phyloP scores from a whole-genome alignment of 2,329 filamentous ascomycete species.

The Exophiala aquamarina region DNA sequence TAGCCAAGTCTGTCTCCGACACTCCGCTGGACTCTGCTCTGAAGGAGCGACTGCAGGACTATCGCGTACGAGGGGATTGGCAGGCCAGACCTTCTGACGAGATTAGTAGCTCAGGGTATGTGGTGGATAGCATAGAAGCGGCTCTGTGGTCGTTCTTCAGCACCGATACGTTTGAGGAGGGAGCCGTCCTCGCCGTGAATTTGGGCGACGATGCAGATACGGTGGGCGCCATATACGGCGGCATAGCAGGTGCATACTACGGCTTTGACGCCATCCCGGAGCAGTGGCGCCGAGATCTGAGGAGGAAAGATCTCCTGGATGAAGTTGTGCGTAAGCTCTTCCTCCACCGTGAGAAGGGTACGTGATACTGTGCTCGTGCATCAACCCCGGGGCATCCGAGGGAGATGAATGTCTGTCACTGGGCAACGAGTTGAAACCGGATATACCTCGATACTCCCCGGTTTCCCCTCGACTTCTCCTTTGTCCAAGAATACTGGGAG shows the following conservation, averaged over 20 bases:
- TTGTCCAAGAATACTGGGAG: too few relatives aligned
- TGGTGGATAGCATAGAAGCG: slow-evolving; percentile 43
- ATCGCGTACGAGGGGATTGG: slow-evolving; percentile 31
- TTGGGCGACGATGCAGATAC: slow-evolving; percentile 46
- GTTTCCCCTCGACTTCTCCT: too few relatives aligned
- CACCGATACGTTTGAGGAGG: slow-evolving; percentile 37
- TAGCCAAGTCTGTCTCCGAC: slow-evolving; percentile 25
- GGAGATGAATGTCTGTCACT: too few relatives aligned
- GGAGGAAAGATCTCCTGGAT: slow-evolving; percentile 18
- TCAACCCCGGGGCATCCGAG: too few relatives aligned
- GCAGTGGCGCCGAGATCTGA: slow-evolving; percentile 25
- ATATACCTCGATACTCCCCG: too few relatives aligned
- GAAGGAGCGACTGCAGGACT: slow-evolving; percentile 22
- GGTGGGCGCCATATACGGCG: slow-evolving; percentile 46
- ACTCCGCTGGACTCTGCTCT: slow-evolving; percentile 21
- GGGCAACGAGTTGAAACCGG: too few relatives aligned
- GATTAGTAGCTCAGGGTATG: slow-evolving; percentile 41
- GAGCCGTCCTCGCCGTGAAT: slow-evolving; percentile 43
- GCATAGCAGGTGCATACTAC: slow-evolving; percentile 44
- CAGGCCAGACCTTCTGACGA: slow-evolving; percentile 19
- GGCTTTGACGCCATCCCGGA: slow-evolving; percentile 35
- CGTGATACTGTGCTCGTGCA: too few relatives aligned
- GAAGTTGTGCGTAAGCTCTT: slow-evolving; percentile 16
- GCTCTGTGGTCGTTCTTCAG: slow-evolving; percentile 46
- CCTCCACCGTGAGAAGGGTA: background rate